Base-by-base conservation (phyloP, 2,329 filamentous ascomycete genomes). In the Cordyceps farinosa region DNA sequence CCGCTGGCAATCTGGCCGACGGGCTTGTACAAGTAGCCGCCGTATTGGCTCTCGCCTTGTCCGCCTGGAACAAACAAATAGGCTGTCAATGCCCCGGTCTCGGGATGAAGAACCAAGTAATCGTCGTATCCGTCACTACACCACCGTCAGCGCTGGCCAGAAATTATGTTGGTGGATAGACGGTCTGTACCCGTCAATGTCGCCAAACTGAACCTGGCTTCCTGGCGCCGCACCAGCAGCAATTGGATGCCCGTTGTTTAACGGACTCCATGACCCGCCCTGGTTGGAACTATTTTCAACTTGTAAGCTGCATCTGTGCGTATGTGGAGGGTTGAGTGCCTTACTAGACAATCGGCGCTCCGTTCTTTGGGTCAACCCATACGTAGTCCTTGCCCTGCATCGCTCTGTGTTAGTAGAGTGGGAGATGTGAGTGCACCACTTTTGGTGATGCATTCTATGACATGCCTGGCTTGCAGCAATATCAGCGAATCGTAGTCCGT, bases 321-420 rank as follows among this genome's bases (percentile, higher is more conserved):
- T 22, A 22, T 22, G 22, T 22, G 22, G 22, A 22, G 22, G 22
- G 22, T 22, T 22, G 22, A 22, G 22, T 22, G 22, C 22, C 22
- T 65, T 32, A 67, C 63, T 55, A 60, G 4, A 63, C 48, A 27
- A 27, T 56, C 4, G 63, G 63, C 6, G 61, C 64, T 1, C 66
- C 66, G 4, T 34, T 59, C 1, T 57, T 38, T 7, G 59, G 66
- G 15, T 66, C 63, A 9, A 70, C 53, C 42, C 66, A 66, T 3
- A 70, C 59, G 27, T 68, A 68, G 53, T 70, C 67, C 4, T 67
- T 65, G 11, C 30, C 40, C 51, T 62, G 27, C 10, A 27, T n/a
- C 42, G 3, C 3, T 17, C 9, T 3, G 22, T 7, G 5, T 48
- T 9, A 48, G 57, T 42, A 27, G 7, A 9, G 32, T n/a, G 2